phyloP scores from a whole-genome alignment of 2,329 filamentous ascomycete genomes.

The Aspergillus sp. region DNA sequence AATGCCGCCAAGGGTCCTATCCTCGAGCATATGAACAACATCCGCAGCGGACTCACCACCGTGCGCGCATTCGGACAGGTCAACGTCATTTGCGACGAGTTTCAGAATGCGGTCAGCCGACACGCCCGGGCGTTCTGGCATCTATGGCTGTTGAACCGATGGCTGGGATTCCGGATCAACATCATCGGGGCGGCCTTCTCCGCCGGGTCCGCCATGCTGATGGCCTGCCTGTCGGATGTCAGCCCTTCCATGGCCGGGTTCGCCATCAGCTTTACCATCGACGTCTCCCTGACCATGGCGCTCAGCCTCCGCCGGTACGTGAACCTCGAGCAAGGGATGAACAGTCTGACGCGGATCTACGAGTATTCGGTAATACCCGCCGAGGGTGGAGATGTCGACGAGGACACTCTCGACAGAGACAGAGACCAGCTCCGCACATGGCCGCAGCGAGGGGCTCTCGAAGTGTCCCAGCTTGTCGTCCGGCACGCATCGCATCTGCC shows the following conservation, averaged over 20 bases:
- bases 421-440: neutral
- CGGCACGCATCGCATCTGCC: neutral
- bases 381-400: neutral
- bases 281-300: conserved; percentile 1
- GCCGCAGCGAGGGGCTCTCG: neutral
- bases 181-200: conserved; percentile 3
- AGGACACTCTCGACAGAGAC: neutral
- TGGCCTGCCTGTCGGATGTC: neutral
- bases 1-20: neutral
- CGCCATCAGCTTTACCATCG: conserved; percentile 1
- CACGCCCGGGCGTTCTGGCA: conserved; percentile 4
- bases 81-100: neutral
- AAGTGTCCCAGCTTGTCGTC: conserved; percentile 1
- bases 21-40: neutral
- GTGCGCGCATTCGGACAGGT: conserved; percentile 2
- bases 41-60: neutral
- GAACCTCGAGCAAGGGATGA: conserved; percentile 1
- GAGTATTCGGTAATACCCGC: neutral
- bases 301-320: neutral
- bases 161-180: conserved; percentile 6
- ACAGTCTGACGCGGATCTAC: neutral
- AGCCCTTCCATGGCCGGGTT: conserved; percentile 4
- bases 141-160: conserved; percentile 4
- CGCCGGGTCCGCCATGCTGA: neutral
- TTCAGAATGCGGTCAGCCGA: neutral